Percentiles rank a stretch among this genome's conserved stretches.
These are phyloP conservation scores for Flaveria floridana DNA, from an alignment of 140 eudicot species.

Conservation along the genomic window DNA sequence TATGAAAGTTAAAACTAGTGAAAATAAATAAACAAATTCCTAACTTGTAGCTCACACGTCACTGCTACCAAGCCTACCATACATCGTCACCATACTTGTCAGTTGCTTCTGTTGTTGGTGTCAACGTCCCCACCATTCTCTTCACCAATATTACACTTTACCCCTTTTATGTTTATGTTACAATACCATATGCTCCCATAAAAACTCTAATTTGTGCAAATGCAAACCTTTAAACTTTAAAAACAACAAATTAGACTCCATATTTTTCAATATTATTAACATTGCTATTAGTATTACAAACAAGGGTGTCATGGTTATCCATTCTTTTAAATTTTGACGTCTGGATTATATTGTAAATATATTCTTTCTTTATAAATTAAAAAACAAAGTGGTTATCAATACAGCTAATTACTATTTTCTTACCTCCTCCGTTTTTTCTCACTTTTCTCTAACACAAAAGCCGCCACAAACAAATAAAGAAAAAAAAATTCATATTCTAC, in stretches of 20 bases:
- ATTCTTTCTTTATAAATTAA: too few species aligned
- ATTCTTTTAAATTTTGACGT: too few species aligned
- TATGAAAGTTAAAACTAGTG: too few species aligned
- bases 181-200: not conserved
- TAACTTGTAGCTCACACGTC: conserved; percentile 15
- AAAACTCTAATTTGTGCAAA: not conserved
- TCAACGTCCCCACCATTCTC: conserved; percentile 20
- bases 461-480: too few species aligned
- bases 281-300: too few species aligned
- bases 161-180: conserved; percentile 11
- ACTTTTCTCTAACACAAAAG: too few species aligned
- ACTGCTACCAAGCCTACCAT: conserved; percentile 11
- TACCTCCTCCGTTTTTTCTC: too few species aligned
- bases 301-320: too few species aligned
- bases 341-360: too few species aligned
- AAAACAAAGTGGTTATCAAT: too few species aligned
- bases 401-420: too few species aligned
- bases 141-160: conserved; percentile 20
- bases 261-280: not conserved
- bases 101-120: conserved; percentile 25
- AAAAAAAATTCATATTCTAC: too few species aligned
- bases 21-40: not conserved
- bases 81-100: conserved; percentile 30
- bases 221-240: not conserved
- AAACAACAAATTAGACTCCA: not conserved